Percentiles rank a stretch among this genome's conserved stretches.
Conservation (phyloP, 1,284 basidiomycete species). For the Macrocybe sp. region DNA sequence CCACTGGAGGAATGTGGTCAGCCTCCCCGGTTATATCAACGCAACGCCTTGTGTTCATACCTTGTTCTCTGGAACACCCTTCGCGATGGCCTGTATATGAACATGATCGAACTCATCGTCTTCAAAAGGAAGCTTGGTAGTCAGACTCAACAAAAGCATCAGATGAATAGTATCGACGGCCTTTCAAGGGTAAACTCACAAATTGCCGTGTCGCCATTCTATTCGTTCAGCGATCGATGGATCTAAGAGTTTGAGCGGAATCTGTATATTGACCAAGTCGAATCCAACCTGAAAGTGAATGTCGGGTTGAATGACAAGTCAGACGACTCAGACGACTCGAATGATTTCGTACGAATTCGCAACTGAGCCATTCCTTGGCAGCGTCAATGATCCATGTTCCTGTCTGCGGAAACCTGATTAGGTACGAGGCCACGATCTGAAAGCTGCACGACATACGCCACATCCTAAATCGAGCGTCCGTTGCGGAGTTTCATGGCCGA, state of each 20-base stretch:
- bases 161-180: neutral
- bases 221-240: slow-evolving; percentile 47
- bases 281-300: slow-evolving; percentile 53
- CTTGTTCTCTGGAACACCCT: slow-evolving; percentile 71
- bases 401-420: slow-evolving; percentile 34
- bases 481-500: slow-evolving; percentile 37
- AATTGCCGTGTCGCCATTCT: slow-evolving; percentile 70
- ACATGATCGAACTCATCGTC: slow-evolving; percentile 77
- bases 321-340: neutral
- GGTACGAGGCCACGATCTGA: neutral
- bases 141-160: slow-evolving; percentile 41
- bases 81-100: slow-evolving; percentile 59
- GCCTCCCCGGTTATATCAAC: neutral
- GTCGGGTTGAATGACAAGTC: neutral
- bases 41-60: slow-evolving; percentile 26
- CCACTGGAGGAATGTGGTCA: slow-evolving; percentile 43
- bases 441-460: slow-evolving; percentile 41
- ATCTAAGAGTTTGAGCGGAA: slow-evolving; percentile 47
- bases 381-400: slow-evolving; percentile 71
- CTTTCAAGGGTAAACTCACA: slow-evolving; percentile 38
- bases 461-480: slow-evolving; percentile 66
- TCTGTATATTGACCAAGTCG: slow-evolving; percentile 68
- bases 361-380: slow-evolving; percentile 63
- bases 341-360: slow-evolving; percentile 51
- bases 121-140: slow-evolving; percentile 69